Percentiles rank a stretch among this genome's conserved stretches.
Evolutionary conservation across 768 basidiomycete species (phyloP).

Genomic region (Tricholoma hemisulphureum): DNA sequence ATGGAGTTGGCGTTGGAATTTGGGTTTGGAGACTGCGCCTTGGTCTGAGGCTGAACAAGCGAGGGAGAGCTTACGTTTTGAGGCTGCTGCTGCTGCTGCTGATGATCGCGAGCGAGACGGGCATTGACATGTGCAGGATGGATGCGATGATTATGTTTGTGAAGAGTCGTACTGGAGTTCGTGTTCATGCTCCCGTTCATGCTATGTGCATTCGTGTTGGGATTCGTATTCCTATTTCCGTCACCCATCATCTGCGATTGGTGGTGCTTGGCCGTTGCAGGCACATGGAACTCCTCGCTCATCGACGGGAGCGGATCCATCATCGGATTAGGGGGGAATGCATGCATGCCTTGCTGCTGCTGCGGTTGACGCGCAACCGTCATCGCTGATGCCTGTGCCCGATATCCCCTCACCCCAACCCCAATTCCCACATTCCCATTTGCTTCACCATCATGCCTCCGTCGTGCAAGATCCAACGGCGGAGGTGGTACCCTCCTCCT

Average conservation of each 20-base stretch:
- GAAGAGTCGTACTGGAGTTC: conserved; percentile 14
- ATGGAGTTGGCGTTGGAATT: not conserved
- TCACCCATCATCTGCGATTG: not conserved
- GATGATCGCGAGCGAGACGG: conserved; percentile 24
- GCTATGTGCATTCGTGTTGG: conserved; percentile 5
- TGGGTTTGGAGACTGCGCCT: not conserved
- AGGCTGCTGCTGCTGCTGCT: conserved; percentile 19
- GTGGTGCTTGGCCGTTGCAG: conserved; percentile 5
- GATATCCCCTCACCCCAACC: conserved; percentile 42
- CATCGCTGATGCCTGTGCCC: conserved; percentile 38
- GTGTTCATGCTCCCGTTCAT: conserved; percentile 13
- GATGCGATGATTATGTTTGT: conserved; percentile 15
- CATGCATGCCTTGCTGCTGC: conserved; percentile 1
- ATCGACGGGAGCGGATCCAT: conserved; percentile 19
- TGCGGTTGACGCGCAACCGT: conserved; percentile 21
- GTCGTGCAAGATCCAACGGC: conserved; percentile 33
- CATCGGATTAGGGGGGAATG: conserved; percentile 19
- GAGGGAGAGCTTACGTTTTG: conserved; percentile 8
- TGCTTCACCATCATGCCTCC: conserved; percentile 16
- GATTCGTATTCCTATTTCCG: conserved; percentile 9
- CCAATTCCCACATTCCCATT: conserved; percentile 31
- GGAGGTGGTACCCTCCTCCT: conserved; percentile 21
- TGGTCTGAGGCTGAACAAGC: conserved; percentile 11
- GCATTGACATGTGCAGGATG: conserved; percentile 29
- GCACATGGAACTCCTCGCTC: conserved; percentile 38